Base-by-base conservation (phyloP, 257 asterid genomes). In the Solanum paucissectum region DNA sequence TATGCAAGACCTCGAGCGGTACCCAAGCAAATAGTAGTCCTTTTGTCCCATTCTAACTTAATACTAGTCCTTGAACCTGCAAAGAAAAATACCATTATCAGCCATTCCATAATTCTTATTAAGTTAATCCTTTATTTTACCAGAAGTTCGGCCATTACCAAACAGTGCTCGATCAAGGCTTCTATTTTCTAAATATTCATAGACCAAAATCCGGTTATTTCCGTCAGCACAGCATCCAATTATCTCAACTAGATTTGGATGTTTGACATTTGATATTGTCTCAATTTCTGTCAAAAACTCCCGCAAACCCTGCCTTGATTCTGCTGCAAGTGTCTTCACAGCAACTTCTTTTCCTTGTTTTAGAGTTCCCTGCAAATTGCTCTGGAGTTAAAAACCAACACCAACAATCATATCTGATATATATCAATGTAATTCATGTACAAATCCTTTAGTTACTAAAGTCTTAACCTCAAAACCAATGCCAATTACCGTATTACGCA, bases 281-380 rank as follows among this genome's bases (percentile, higher is more conserved):
- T 94, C 95, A 52, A 96, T 95, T 93, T 96, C 99, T 6, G 96
- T 90, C 92, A 95, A 88, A 92, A 96, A 96, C 92, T 96, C 99
- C 21, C 90, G 95, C 86, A 77, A 89, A 27, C 99, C 99, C 89
- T 95, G 99, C 91, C 89, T 95, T 77, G 99, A 96, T 91, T 89
- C 95, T 23, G 94, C 92, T 88, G 98, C 90, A 82, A 96, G 98
- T 44, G 92, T 91, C 95, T 96, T 96, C 77, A 96, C 93, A 42
- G 99, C 99, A 84, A 96, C 89, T 89, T 89, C 92, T 71, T 60
- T 90, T 83, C 97, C 95, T 88, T 91, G 89, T 89, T 77, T 92
- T 12, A 96, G 94, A 49, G 91, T 88, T 89, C 99, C 99, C 98
- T 96, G 86, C 68, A 92, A 90, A 92, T 87, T 87, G 74, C 88